Conservation (phyloP, 768 basidiomycete species). For the Tricholoma bakamatsutake region DNA sequence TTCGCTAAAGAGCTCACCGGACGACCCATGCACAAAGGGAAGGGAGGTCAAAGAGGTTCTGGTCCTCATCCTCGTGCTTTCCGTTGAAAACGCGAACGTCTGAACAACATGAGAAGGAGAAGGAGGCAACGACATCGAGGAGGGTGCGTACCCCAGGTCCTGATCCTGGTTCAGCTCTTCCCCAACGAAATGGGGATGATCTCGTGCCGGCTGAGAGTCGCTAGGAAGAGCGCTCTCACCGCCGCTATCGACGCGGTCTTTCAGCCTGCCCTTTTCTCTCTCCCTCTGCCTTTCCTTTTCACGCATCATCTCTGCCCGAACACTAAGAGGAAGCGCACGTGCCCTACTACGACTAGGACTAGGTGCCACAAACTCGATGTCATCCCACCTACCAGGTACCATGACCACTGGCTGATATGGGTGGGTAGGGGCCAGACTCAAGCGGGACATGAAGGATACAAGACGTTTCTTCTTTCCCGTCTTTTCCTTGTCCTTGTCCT, state of each 20-base stretch:
- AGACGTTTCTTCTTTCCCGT: slow-evolving; percentile 5
- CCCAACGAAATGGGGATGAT: neutral
- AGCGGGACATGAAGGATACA: neutral
- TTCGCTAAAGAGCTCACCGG: too few species aligned
- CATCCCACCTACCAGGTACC: neutral
- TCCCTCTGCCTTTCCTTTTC: neutral
- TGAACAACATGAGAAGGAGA: neutral
- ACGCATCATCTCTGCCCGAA: neutral
- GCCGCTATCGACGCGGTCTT: neutral
- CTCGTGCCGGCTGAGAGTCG: neutral
- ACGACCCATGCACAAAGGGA: neutral
- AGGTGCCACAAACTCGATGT: neutral
- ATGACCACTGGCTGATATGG: neutral
- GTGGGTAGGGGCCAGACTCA: neutral
- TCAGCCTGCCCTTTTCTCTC: neutral
- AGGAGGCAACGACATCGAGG: neutral
- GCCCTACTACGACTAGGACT: neutral
- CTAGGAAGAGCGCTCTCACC: too few species aligned
- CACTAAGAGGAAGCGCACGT: neutral
- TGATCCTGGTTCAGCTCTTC: neutral
- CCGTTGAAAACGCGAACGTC: neutral
- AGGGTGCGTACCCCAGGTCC: neutral
- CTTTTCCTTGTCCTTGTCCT: neutral
- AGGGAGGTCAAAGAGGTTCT: neutral
- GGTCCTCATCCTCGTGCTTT: neutral